Evolutionary conservation across 768 basidiomycete species (phyloP).

Genomic region (Chalciporus pseudorubinellus): DNA sequence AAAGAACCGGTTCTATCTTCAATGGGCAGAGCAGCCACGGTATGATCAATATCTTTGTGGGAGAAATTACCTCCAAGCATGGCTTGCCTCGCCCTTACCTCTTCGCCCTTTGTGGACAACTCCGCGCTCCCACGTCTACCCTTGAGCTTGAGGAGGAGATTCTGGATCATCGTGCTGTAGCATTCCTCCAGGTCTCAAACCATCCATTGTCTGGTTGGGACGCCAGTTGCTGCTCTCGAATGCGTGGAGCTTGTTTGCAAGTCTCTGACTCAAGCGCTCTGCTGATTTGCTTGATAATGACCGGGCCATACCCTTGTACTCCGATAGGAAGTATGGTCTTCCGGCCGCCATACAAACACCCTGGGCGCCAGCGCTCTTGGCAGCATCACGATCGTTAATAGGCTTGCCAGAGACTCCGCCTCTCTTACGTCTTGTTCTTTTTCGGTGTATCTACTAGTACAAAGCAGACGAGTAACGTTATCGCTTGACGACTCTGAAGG

Average conservation of each 20-base stretch:
- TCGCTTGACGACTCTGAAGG: too few relatives aligned
- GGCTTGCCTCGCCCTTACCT: slow-evolving; percentile 47
- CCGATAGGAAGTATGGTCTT: slow-evolving; percentile 66
- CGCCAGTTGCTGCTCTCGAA: slow-evolving; percentile 50
- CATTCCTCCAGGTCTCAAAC: slow-evolving; percentile 68
- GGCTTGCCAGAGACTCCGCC: slow-evolving; percentile 63
- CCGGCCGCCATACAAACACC: slow-evolving; percentile 43
- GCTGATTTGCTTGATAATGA: slow-evolving; percentile 47
- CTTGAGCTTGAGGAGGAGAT: slow-evolving; percentile 49
- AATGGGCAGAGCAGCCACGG: slow-evolving; percentile 63
- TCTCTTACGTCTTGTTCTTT: slow-evolving; percentile 69
- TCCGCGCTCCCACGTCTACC: slow-evolving; percentile 41
- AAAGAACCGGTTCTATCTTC: slow-evolving; percentile 59
- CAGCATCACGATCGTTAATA: slow-evolving; percentile 63
- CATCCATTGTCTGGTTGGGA: slow-evolving; percentile 75
- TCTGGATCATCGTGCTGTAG: slow-evolving; percentile 58
- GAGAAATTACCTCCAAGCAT: not conserved
- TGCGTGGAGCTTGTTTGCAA: slow-evolving; percentile 66
- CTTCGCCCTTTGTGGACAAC: slow-evolving; percentile 50
- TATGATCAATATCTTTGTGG: slow-evolving; percentile 34
- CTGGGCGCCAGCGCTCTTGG: slow-evolving; percentile 62
- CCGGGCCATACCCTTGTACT: slow-evolving; percentile 64
- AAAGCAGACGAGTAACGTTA: too few relatives aligned
- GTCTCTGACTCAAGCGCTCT: slow-evolving; percentile 50
- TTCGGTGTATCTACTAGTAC: too few relatives aligned